Evolutionary conservation across 345 rosid species (phyloP), one percentile per base, ranked within the genome.

Genomic region (Rhodamnia rubescens): DNA sequence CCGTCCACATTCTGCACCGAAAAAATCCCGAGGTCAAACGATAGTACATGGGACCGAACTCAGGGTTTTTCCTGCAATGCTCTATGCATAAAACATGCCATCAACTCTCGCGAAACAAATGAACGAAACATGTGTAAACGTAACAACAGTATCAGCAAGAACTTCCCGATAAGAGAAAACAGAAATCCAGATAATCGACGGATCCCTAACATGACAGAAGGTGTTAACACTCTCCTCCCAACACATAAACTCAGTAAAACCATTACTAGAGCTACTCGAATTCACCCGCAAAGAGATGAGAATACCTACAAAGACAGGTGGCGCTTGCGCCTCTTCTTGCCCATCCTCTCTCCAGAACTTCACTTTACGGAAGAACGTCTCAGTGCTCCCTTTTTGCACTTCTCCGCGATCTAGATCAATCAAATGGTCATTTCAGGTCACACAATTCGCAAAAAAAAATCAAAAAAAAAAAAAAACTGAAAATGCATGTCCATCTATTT

Each of bases 271-370:
- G 47, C 14, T 26, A 40, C 80, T 36, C 24, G 4, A 69, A 69
- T 69, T 36, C 47, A 69, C 80, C 26, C 0, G 80, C 80, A 20
- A 53, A 53, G 64, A 58, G 49, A 92, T 86, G 84, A 86, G 86
- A 92, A 92, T 94, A 95, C 99, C 96, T 94, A 96, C 99, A 96
- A 97, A 97, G 92, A 97, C 96, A 93, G 99, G 99, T 54, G 99
- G 98, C 18, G 99, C 99, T 89, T 96, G 99, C 10, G 99, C 98
- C 90, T 96, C 99, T 82, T 95, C 97, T 86, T 95, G 93, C 20
- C 94, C 99, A 85, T 97, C 99, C 27, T 94, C 99, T 85, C 94
- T 97, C 99, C 99, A 97, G 84, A 97, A 97, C 95, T 97, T 96
- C 61, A 96, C 99, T 91, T 97, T 97, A 6, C 99, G 94, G 88